Evolutionary conservation across 345 rosid genomes (phyloP).

Genomic region (Microcos paniculata): DNA sequence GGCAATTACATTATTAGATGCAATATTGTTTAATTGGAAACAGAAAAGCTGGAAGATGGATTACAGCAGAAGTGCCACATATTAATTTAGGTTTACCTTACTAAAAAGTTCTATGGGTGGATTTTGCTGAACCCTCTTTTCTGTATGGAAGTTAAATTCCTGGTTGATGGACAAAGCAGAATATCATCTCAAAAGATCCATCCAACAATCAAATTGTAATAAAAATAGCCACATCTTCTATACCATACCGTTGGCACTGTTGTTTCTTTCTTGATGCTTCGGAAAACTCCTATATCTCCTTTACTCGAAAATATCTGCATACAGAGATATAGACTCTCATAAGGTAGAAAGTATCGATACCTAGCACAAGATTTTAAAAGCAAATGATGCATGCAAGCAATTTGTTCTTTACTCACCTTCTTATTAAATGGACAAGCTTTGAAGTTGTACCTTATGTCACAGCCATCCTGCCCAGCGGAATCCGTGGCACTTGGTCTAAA

Average conservation of each 20-base stretch:
- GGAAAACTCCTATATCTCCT: slow-evolving; percentile 75
- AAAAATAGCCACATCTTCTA: slow-evolving; percentile 1
- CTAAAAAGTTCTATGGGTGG: slow-evolving; percentile 80
- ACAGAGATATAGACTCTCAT: neutral
- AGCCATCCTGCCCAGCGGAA: slow-evolving; percentile 38
- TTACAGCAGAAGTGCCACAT: neutral
- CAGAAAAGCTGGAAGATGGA: neutral
- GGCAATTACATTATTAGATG: neutral
- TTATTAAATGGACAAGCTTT: slow-evolving; percentile 69
- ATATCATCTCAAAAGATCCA: slow-evolving; percentile 12
- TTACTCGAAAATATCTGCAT: slow-evolving; percentile 75
- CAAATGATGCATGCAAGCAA: slow-evolving; percentile 11
- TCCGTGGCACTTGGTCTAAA: slow-evolving; percentile 45
- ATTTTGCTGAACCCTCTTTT: slow-evolving; percentile 56
- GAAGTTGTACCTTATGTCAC: slow-evolving; percentile 37
- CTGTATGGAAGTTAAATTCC: slow-evolving; percentile 74
- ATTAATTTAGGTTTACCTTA: slow-evolving; percentile 52
- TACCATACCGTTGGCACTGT: slow-evolving; percentile 73
- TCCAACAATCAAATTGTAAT: slow-evolving; percentile 5
- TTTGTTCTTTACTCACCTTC: slow-evolving; percentile 50
- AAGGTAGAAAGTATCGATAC: neutral
- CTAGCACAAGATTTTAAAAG: slow-evolving; percentile 10
- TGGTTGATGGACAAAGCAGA: slow-evolving; percentile 28
- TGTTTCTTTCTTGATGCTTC: slow-evolving; percentile 68
- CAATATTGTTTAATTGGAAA: neutral